Evolutionary conservation across 2,329 filamentous ascomycete genomes (phyloP), one percentile per base, ranked within the genome.

Genomic region (Monosporascus sp.): DNA sequence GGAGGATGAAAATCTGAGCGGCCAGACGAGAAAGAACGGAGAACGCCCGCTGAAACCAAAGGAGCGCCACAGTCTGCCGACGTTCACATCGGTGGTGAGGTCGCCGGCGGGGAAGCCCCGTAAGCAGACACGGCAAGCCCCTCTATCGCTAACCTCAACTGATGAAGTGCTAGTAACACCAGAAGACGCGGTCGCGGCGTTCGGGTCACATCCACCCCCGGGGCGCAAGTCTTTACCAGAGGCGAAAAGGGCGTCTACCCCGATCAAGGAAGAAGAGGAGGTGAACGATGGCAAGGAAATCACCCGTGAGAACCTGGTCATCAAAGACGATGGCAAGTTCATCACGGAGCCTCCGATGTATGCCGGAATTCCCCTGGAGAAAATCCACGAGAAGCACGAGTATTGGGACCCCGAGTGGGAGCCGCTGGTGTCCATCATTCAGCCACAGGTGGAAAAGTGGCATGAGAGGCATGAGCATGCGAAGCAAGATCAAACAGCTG

Each of bases 351-450:
- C 81, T 0, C 70, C 75, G 22, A 75, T 79, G 58, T 77, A 81
- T 60, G 70, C 70, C 31, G 80, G 78, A 2, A 78, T 82, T 1
- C 80, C 80, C 0, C 58, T 82, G 2, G 73, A 69, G 38, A 80
- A 79, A 61, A 81, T 84, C 48, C 65, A 73, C 41, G 67, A 72
- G 17, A 65, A 60, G 7, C 75, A 84, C 41, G 75, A 78, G 0
- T 83, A 83, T 62, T 84, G 80, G 80, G 79, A 83, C 15, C 64
- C 72, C 0, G 71, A 73, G 4, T 84, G 81, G 81, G 72, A 72
- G 11, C 65, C 74, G 3, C 66, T 81, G 5, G 72, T 73, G 51
- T 63, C 64, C 1, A 57, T 73, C 7, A 74, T 81, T 7, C 67
- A 72, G 44, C 70, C 72, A 0, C 70, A 74, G 37, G 66, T 80